Evolutionary conservation across 106 monocot genomes (phyloP), one percentile per base, ranked within the genome.

Genomic region (Phalaenopsis equestris): DNA sequence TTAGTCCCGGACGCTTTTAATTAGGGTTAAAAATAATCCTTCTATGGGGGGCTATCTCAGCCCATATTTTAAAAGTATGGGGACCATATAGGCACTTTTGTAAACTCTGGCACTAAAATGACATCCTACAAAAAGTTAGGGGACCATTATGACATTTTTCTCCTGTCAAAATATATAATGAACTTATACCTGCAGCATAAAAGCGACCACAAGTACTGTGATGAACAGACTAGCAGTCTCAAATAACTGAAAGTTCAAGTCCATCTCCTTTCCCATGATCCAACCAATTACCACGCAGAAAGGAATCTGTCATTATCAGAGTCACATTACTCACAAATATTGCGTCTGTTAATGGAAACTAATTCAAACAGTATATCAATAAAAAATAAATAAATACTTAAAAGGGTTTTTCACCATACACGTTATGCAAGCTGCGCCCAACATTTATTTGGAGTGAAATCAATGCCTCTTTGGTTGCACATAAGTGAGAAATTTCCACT

Each of bases 231-330:
- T 89, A 36, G 95, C 92, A 12, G 93, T 95, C 83, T 95, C 93
- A 79, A 94, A 95, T 78, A 95, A 83, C 80, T 95, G 95, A 79
- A 95, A 95, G 78, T 95, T 93, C 85, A 95, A 91, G 73, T 95
- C 92, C 95, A 95, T 95, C 38, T 75, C 77, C 81, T 80, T 86
- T 70, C 92, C 95, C 86, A 93, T 93, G 21, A 90, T 88, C 95
- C 95, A 95, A 65, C 95, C 95, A 84, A 95, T 80, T 58, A 95
- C 90, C 45, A 95, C 95, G 74, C 95, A 95, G 81, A 95, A 95
- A 42, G 93, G 95, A 82, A 96, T 96, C 93, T 96, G 88, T 72
- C 88, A 77, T 77, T 67, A 70, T 42, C 61, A 47, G 58, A 81
- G 18, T 65, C 67, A 37, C 45, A 82, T 23, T 18, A 76, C 1